These are phyloP conservation scores for Phlebopus sp. DNA, from an alignment of 1,284 basidiomycete genomes.

Conservation along the genomic window DNA sequence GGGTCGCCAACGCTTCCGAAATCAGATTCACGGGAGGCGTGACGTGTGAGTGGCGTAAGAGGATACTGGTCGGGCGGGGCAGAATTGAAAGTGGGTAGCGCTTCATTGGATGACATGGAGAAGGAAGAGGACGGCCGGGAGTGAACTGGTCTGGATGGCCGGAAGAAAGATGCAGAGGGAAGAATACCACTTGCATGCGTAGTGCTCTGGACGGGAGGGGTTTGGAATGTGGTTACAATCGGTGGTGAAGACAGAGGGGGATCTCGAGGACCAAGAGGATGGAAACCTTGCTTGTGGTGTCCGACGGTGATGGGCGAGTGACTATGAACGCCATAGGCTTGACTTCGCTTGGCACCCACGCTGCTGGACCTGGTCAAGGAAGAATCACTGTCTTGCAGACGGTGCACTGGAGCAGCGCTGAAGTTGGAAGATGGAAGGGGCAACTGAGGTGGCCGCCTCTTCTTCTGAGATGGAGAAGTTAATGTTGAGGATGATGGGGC, in stretches of 20 bases:
- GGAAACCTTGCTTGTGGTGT: slow-evolving; percentile 1
- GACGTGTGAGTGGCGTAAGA: slow-evolving; percentile 15
- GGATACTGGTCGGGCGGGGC: slow-evolving; percentile 15
- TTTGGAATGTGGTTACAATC: slow-evolving; percentile 23
- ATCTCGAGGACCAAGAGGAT: slow-evolving; percentile 6
- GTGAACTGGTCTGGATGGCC: slow-evolving; percentile 54
- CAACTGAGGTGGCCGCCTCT: slow-evolving; percentile 11
- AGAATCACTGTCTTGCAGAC: slow-evolving; percentile 7
- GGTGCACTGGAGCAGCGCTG: slow-evolving; percentile 12
- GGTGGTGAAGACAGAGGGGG: slow-evolving; percentile 32
- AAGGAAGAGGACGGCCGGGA: slow-evolving; percentile 35
- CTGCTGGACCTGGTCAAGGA: slow-evolving; percentile 10
- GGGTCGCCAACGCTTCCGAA: slow-evolving; percentile 31
- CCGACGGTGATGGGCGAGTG: slow-evolving; percentile 7
- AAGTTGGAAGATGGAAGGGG: slow-evolving; percentile 15
- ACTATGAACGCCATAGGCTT: slow-evolving; percentile 1
- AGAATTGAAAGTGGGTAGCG: slow-evolving; percentile 10
- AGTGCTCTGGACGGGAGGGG: slow-evolving; percentile 19
- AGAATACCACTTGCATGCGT: slow-evolving; percentile 72
- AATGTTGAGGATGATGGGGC: slow-evolving; percentile 1
- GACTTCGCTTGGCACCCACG: slow-evolving; percentile 6
- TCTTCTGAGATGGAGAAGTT: slow-evolving; percentile 5
- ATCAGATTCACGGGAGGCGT: slow-evolving; percentile 29
- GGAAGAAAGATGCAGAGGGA: slow-evolving; percentile 73
- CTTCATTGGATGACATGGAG: slow-evolving; percentile 17